Evolutionary conservation across 116 monocot genomes (phyloP).

Genomic region (Phalaenopsis hybrid): DNA sequence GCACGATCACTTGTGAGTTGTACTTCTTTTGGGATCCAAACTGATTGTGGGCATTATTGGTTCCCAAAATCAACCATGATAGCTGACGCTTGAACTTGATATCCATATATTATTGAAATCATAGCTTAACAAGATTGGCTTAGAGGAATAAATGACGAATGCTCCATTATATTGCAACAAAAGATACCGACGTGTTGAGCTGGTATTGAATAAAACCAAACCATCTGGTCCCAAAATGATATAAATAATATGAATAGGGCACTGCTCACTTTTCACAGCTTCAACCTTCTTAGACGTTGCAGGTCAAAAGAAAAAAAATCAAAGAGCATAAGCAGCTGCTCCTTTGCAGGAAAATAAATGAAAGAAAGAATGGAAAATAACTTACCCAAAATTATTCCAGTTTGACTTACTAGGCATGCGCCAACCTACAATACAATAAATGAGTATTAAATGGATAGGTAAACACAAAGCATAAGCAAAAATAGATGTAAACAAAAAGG

Average conservation of each 20-base stretch:
- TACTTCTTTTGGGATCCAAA: too few relatives aligned
- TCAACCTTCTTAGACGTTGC: not conserved
- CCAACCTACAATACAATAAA: conserved; percentile 55
- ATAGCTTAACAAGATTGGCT: not conserved
- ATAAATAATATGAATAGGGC: not conserved
- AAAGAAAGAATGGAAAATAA: not conserved
- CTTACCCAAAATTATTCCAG: conserved; percentile 90
- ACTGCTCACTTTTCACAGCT: not conserved
- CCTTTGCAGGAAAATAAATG: not conserved
- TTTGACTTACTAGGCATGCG: conserved; percentile 88
- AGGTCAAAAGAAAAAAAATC: not conserved
- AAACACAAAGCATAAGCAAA: not conserved
- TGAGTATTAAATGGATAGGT: not conserved
- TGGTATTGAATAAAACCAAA: not conserved
- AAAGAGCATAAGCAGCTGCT: not conserved
- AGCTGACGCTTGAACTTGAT: too few relatives aligned
- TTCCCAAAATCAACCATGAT: too few relatives aligned
- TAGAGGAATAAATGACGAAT: not conserved
- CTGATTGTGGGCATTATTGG: too few relatives aligned
- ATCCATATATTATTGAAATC: not conserved
- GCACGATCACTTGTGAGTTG: too few relatives aligned
- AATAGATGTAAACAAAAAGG: not conserved
- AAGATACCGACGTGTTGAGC: not conserved
- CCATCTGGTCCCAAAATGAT: not conserved
- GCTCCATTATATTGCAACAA: not conserved